These are phyloP conservation scores for Betula pendula DNA, from an alignment of 306 rosid species.

Conservation along the genomic window DNA sequence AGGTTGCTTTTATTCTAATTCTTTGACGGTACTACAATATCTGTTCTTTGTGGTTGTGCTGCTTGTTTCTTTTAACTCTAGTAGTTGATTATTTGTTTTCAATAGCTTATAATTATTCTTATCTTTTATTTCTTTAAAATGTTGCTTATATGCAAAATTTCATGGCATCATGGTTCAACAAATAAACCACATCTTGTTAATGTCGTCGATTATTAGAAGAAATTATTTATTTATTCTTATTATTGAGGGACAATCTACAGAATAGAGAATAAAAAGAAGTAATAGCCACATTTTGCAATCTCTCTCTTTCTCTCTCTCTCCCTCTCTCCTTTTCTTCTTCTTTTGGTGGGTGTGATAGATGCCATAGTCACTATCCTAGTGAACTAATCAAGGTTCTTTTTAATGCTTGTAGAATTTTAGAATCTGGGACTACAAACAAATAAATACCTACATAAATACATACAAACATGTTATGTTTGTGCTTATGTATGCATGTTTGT, in stretches of 20 bases:
- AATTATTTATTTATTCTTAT: not conserved
- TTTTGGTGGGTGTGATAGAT: not conserved
- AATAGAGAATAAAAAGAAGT: not conserved
- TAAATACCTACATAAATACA: not conserved
- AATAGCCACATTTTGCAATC: not conserved
- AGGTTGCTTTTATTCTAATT: slow-evolving; percentile 52
- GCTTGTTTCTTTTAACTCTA: slow-evolving; percentile 22
- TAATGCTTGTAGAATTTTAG: too few relatives aligned
- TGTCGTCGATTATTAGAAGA: not conserved
- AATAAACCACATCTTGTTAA: not conserved
- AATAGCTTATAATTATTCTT: not conserved
- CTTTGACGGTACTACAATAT: slow-evolving; percentile 21
- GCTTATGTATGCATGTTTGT: not conserved
- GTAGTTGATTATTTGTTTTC: slow-evolving; percentile 4
- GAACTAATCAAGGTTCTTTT: too few relatives aligned
- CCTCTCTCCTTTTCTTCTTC: not conserved
- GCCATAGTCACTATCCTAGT: not conserved
- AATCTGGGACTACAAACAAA: too few relatives aligned
- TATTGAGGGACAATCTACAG: not conserved
- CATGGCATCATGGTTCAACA: not conserved
- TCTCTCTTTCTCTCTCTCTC: not conserved
- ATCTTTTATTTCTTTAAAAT: not conserved
- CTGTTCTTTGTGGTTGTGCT: not conserved
- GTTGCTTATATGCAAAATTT: not conserved
- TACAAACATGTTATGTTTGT: not conserved